Evolutionary conservation across 2,329 filamentous ascomycete species (phyloP), one percentile per base, ranked within the genome.

Genomic region (Cladosporium velox): DNA sequence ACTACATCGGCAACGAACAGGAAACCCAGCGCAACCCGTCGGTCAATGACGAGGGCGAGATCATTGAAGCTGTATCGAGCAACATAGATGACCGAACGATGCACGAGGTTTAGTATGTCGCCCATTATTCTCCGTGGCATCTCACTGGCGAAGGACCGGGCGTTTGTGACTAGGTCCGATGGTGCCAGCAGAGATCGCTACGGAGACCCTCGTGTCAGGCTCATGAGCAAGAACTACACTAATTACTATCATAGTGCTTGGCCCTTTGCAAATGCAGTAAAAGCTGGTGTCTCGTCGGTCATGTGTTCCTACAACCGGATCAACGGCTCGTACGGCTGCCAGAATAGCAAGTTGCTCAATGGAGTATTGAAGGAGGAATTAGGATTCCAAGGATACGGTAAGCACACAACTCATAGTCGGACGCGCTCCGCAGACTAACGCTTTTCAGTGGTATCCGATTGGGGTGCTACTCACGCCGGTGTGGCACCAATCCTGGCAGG

Each of bases 391-490:
- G 90, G 90, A 73, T 87, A 77, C 34, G 67, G 62, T 64, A 64
- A 15, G 60, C 15, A 32, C 12, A 35, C 24, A 24, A 24, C 24
- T 24, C 24, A 24, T 24, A 24, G 24, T 24, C 24, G 24, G 24
- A 24, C 24, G 24, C 24, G 24, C 24, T 24, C 24, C 24, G 24
- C 8, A 38, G 4, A 12, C 44, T 44, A 10, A 54, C 26, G 34
- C 34, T 26, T 26, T 90, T 34, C 86, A 71, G 87, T 95, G 15
- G 91, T 95, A 83, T 90, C 88, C 1, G 93, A 97, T 76, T 96
- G 93, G 93, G 61, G 70, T 24, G 74, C 73, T 14, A 71, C 70
- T 24, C 70, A 71, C 34, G 67, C 70, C 11, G 71, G 72, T 24
- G 69, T 71, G 35, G 68, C 66, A 32, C 65, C 68, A 21, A 70